Base-by-base conservation (phyloP, 345 rosid species). In the Linum usitatissimum region DNA sequence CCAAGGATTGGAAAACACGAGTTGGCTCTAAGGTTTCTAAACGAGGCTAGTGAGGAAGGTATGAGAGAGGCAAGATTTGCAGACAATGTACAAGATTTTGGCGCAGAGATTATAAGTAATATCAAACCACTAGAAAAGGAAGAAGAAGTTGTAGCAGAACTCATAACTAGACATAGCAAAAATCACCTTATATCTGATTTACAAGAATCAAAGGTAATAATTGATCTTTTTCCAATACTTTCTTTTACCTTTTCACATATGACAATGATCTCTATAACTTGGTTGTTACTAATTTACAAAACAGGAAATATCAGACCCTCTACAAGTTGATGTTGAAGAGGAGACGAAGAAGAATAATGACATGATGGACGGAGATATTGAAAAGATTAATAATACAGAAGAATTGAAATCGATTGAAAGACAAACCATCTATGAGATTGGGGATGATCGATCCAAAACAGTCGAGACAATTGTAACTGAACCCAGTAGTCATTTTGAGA, bases 261-360 rank as follows among this genome's bases (percentile, higher is more conserved):
- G 48, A 12, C 8, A 12, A 6, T 40, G 17, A 45, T 42, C 23
- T 42, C 17, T 60, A 39, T 42, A 20, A 55, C 64, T 0, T 64
- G n/a, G 54, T 42, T 18, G 34, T 3, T 48, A 61, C 40, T 38
- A 62, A 54, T 48, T 53, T 53, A 58, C 66, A 2, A 59, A 72
- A 68, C 79, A 81, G 82, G 82, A 75, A 75, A 40, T 55, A 36
- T 18, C 60, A 57, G 51, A 64, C 34, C 64, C 58, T 38, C 19
- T 40, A 12, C 13, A 40, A 9, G 62, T 9, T n/a, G 34, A 15
- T 18, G 6, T 42, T 18, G 42, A 17, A 17, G 63, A 15, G 48
- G 48, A 60, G 63, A 17, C 17, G 45, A 60, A 6, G 19, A 31
- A 12, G 12, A 60, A 13, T 31, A 12, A 23, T 21, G 39, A 10